Evolutionary conservation across 2,329 filamentous ascomycete genomes (phyloP).

Genomic region (Aspergillus melleus): DNA sequence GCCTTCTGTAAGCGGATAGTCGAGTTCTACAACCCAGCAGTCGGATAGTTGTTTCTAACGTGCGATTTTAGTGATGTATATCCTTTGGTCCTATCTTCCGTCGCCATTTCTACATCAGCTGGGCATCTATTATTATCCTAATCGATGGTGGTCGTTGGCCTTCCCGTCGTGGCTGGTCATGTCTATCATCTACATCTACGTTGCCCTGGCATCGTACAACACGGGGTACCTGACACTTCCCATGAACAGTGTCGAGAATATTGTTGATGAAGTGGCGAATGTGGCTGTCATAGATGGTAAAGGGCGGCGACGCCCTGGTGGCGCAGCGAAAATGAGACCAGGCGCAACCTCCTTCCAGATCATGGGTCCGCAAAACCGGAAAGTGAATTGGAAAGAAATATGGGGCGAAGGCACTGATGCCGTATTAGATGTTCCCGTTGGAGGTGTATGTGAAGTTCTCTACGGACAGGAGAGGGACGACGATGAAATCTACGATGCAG

Average conservation of each 20-base stretch:
- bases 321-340: slow-evolving; percentile 44
- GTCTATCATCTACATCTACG: slow-evolving; percentile 86
- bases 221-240: slow-evolving; percentile 82
- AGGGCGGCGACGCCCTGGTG: slow-evolving; percentile 55
- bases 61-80: slow-evolving; percentile 53
- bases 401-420: slow-evolving; percentile 96
- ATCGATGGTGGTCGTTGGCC: slow-evolving; percentile 96
- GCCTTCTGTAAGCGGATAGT: slow-evolving; percentile 64
- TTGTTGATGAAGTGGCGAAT: slow-evolving; percentile 87
- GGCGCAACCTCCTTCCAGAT: slow-evolving; percentile 43
- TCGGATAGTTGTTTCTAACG: slow-evolving; percentile 6
- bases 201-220: slow-evolving; percentile 89
- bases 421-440: slow-evolving; percentile 93
- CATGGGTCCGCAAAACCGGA: slow-evolving; percentile 43
- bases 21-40: neutral
- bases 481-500: slow-evolving; percentile 22
- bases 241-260: slow-evolving; percentile 76
- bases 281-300: slow-evolving; percentile 77
- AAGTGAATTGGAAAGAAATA: slow-evolving; percentile 71
- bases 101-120: slow-evolving; percentile 88
- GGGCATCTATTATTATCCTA: slow-evolving; percentile 94
- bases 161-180: slow-evolving; percentile 89
- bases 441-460: slow-evolving; percentile 90
- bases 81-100: slow-evolving; percentile 86
- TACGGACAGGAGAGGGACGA: slow-evolving; percentile 66